phyloP scores from a whole-genome alignment of 176 grass and related monocot genomes.

The Phyllostachys edulis region DNA sequence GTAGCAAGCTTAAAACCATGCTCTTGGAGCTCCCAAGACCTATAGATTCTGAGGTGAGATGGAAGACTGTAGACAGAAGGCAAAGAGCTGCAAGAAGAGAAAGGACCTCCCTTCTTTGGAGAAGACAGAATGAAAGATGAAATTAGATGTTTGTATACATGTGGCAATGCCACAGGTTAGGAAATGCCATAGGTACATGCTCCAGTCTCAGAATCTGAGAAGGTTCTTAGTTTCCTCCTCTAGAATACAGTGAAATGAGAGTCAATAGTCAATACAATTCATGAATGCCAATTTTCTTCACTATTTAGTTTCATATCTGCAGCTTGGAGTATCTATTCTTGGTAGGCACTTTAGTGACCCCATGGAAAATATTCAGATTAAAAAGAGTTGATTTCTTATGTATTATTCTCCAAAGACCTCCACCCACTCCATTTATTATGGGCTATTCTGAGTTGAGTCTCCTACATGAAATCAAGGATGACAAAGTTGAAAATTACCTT shows the following conservation, averaged over 20 bases:
- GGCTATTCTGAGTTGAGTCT: too few relatives aligned
- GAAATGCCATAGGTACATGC: constrained; percentile 43
- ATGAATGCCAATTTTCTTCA: constrained; percentile 24
- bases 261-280: constrained; percentile 27
- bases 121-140: constrained; percentile 43
- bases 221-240: constrained; percentile 62
- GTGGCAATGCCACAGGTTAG: constrained; percentile 30
- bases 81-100: constrained; percentile 68
- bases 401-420: too few relatives aligned
- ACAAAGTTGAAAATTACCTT: too few relatives aligned
- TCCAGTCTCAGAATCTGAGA: constrained; percentile 79
- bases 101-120: constrained; percentile 60
- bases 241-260: constrained; percentile 16
- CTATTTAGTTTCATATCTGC: constrained; percentile 28
- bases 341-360: constrained; percentile 73
- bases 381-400: too few relatives aligned
- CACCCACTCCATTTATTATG: too few relatives aligned
- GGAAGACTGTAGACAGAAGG: constrained; percentile 61
- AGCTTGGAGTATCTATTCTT: constrained; percentile 93
- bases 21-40: constrained; percentile 64
- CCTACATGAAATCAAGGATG: too few relatives aligned
- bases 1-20: constrained; percentile 55
- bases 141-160: constrained; percentile 47
- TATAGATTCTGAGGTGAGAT: constrained; percentile 63
- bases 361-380: too few relatives aligned